Base-by-base conservation (phyloP, 139 green algal genomes). In the Asterochloris sp. region DNA sequence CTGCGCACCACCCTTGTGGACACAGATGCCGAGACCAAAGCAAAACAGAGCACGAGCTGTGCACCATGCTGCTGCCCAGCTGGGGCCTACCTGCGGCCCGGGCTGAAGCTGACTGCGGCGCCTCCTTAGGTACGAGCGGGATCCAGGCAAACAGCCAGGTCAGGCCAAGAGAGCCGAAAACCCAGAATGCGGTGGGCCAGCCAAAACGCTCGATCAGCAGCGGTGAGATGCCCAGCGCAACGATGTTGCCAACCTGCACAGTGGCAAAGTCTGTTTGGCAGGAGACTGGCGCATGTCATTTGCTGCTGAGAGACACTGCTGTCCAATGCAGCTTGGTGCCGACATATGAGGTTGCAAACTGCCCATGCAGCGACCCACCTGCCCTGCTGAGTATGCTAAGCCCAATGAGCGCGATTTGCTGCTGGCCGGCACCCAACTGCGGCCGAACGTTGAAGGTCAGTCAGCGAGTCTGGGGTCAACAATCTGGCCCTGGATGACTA, bases 81-180 rank as follows among this genome's bases (percentile, higher is more conserved):
- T 73, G 66, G 9, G 23, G 66, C 66, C 66, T 73, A 73, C 66
- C 23, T 73, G 66, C 21, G 66, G 66, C 66, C 66, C 66, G 66
- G 4, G 66, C 23, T 80, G 27, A 60, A 19, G 63, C 38, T 54
- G 38, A 54, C 38, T 54, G 38, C 6, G 84, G 82, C 0, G 82
- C 69, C 14, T 79, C 62, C 63, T 89, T 78, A 12, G 66, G 38
- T 0, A 91, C 86, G 21, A 88, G 68, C 28, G 87, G 86, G 69
- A 83, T 74, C 91, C 91, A 95, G 13, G 79, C 79, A n/a, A 86
- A 23, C 16, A 89, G 81, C 92, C 92, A 95, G 9, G 93, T 74
- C 28, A 95, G 85, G 16, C 92, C 92, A 13, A 95, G 76, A 19
- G 78, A 79, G 47, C 90, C 92, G 66, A 91, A 95, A 29, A 94